Evolutionary conservation across 2,329 filamentous ascomycete species (phyloP), one percentile per base, ranked within the genome.

Genomic region (Seiridium cupressi): DNA sequence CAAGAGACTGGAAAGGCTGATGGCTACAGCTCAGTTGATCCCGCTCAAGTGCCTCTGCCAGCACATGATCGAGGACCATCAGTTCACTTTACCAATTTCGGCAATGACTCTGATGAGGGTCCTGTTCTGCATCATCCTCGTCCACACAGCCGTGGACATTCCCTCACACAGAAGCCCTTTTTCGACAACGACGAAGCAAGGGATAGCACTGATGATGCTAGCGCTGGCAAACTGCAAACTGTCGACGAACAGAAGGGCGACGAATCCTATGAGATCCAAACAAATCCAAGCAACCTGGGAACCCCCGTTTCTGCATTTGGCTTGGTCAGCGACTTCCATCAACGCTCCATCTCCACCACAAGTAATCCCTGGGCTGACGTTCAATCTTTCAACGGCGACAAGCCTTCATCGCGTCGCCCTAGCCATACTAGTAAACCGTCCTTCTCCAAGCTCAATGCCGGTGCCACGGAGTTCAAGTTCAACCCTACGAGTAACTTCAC

Each of bases 401-500:
- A 71, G 34, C 66, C 72, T 34, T 68, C 73, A 31, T 70, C 76
- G 36, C 76, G 78, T 48, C 77, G 75, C 13, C 76, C 80, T 9
- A 84, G 83, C 64, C 90, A 93, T 69, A 82, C 80, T 18, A 89
- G 88, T 70, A 91, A 89, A 67, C 80, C 87, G 3, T 93, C 87
- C 0, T 74, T 88, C 48, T 92, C 92, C 1, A 93, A 89, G 66
- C 84, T 98, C 66, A 98, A 98, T 68, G 93, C 96, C 36, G 86
- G 89, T 63, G 94, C 94, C 0, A 90, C 93, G 51, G 92, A 95
- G 69, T 97, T 97, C 80, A 92, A 89, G 67, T 94, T 94, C 74
- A 85, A 86, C 63, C 84, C 84, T 3, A 72, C 76, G 3, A 83
- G 73, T 67, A 76, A 74, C 34, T 86, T 86, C 67, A 77, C 80